phyloP scores from a whole-genome alignment of 2,329 filamentous ascomycete species.

The Aspergillus pseudoterreus region DNA sequence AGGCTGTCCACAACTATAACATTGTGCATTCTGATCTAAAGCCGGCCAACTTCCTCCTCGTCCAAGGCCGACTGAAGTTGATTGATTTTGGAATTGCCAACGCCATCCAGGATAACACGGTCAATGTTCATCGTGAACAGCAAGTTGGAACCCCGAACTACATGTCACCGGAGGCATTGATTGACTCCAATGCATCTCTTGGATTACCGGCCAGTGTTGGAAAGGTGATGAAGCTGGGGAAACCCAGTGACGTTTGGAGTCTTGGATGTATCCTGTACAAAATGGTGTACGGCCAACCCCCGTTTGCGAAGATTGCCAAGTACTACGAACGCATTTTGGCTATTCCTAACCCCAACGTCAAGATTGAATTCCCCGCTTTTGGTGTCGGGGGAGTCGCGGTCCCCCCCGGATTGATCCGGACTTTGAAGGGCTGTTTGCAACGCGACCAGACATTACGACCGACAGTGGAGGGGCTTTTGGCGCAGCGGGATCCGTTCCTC shows the following conservation, averaged over 20 bases:
- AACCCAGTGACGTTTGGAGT: constrained; percentile 94
- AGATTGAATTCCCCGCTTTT: constrained; percentile 45
- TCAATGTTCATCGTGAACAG: constrained; percentile 94
- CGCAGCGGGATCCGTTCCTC: constrained; percentile 54
- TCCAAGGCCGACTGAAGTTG: constrained; percentile 84
- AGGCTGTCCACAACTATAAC: constrained; percentile 81
- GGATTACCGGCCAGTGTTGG: constrained; percentile 45
- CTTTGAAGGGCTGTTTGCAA: constrained; percentile 56
- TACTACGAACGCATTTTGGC: constrained; percentile 73
- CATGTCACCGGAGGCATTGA: constrained; percentile 93
- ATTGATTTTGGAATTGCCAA: constrained; percentile 99
- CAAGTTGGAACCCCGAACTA: constrained; percentile 97
- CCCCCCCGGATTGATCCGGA: constrained; percentile 53
- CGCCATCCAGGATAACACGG: constrained; percentile 92
- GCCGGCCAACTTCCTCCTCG: constrained; percentile 92
- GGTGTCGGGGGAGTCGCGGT: constrained; percentile 49
- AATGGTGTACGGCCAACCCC: constrained; percentile 95
- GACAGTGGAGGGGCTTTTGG: constrained; percentile 55
- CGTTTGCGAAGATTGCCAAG: constrained; percentile 88
- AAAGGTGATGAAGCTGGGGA: constrained; percentile 92
- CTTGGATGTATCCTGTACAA: constrained; percentile 95
- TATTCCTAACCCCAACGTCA: constrained; percentile 48
- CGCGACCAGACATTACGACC: constrained; percentile 56
- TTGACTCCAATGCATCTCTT: constrained; percentile 72
- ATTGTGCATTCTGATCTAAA: constrained; percentile 97